These are phyloP conservation scores for Leishmania mexicana DNA, from an alignment of 208 protist genomes.

Conservation along the genomic window DNA sequence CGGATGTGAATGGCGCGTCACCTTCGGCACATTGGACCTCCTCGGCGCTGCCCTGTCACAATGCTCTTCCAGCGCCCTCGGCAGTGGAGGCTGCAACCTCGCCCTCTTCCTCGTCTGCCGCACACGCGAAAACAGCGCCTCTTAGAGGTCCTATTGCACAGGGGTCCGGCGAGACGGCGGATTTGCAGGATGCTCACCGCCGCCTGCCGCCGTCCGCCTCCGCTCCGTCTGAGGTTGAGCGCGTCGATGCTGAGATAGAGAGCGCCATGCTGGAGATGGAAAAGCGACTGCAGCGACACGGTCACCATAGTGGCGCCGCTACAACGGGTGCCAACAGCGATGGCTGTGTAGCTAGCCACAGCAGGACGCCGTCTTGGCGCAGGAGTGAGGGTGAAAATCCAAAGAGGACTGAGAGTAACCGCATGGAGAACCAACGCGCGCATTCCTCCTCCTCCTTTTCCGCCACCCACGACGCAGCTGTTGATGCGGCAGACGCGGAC, in stretches of 20 bases:
- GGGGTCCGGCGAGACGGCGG: neutral
- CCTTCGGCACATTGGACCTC: neutral
- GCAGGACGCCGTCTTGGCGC: neutral
- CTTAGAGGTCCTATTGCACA: too few species aligned
- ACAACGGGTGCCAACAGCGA: neutral
- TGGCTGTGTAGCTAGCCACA: slow-evolving; percentile 7
- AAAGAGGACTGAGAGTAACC: neutral
- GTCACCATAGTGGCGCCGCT: neutral
- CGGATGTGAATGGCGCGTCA: neutral
- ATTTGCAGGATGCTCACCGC: neutral
- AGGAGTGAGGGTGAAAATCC: neutral
- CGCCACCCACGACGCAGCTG: neutral
- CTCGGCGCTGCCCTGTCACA: neutral
- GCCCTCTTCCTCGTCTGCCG: neutral
- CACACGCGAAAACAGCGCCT: neutral
- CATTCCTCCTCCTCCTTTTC: neutral
- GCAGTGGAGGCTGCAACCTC: neutral
- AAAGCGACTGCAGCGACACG: slow-evolving; percentile 4
- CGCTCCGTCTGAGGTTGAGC: neutral
- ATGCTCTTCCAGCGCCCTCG: neutral
- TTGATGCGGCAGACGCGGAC: neutral
- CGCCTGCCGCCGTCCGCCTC: slow-evolving; percentile 3
- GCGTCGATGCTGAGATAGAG: slow-evolving; percentile 10
- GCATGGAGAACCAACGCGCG: neutral
- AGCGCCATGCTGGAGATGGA: slow-evolving; percentile 24